phyloP scores from a whole-genome alignment of 2,329 filamentous ascomycete genomes.

The Trichoderma sp. region DNA sequence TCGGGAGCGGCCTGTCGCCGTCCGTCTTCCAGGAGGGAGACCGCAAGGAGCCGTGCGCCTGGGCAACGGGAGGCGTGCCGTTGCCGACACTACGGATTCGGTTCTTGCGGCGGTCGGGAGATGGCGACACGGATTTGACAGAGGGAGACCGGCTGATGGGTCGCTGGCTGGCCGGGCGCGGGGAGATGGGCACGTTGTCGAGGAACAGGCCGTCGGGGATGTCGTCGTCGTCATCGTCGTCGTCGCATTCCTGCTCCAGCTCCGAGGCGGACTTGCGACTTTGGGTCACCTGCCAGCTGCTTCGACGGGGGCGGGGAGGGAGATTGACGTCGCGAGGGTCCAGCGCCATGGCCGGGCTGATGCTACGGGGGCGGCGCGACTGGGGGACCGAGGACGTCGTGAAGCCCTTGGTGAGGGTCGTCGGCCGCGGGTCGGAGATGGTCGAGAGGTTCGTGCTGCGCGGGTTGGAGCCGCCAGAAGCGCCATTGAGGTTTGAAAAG shows the following conservation, averaged over 20 bases:
- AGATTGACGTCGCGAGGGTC: slow-evolving; percentile 49
- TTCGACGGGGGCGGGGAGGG: slow-evolving; percentile 52
- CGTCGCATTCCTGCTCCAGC: slow-evolving; percentile 74
- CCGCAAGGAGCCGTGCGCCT: slow-evolving; percentile 61
- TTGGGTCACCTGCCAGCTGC: slow-evolving; percentile 71
- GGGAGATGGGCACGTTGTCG: slow-evolving; percentile 81
- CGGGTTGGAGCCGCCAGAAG: slow-evolving; percentile 52
- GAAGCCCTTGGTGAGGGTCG: slow-evolving; percentile 35
- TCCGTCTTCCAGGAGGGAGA: slow-evolving; percentile 56
- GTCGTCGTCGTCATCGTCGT: slow-evolving; percentile 74
- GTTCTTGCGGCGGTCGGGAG: slow-evolving; percentile 57
- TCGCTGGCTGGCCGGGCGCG: slow-evolving; percentile 62
- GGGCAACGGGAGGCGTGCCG: slow-evolving; percentile 62
- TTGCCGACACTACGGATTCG: slow-evolving; percentile 62
- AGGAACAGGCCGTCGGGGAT: slow-evolving; percentile 78
- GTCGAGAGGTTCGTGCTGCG: slow-evolving; percentile 52
- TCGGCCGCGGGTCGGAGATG: slow-evolving; percentile 42
- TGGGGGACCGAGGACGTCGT: slow-evolving; percentile 46
- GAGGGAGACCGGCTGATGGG: slow-evolving; percentile 57
- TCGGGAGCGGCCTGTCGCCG: slow-evolving; percentile 44
- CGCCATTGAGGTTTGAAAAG: slow-evolving; percentile 50
- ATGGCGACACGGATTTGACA: slow-evolving; percentile 46
- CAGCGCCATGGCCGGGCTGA: slow-evolving; percentile 53
- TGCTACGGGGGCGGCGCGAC: slow-evolving; percentile 51
- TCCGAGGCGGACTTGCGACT: slow-evolving; percentile 69